Base-by-base conservation (phyloP, 495 filamentous ascomycete genomes). In the Neurospora sp. region DNA sequence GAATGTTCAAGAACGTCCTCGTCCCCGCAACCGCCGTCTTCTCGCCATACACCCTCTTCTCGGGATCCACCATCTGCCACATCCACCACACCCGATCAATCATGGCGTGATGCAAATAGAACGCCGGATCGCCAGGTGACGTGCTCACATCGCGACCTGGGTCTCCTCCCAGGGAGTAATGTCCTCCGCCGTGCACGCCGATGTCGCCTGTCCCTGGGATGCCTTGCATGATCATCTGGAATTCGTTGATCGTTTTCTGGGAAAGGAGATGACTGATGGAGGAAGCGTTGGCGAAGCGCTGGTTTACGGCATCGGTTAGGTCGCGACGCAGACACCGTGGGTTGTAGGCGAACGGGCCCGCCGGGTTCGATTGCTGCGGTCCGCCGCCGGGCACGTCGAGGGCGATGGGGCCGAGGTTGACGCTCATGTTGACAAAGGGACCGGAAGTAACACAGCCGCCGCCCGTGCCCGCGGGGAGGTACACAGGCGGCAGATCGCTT, bases 31-130 rank as follows among this genome's bases (percentile, higher is more conserved):
- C 37, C 14, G 70, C 69, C 9, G 48, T 72, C 38, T 73, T 79
- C 16, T 81, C 42, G 6, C 72, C 75, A 59, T 81, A 39, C 37
- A 79, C 75, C 27, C 81, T 75, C 12, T 69, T 71, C 27, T 73
- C 72, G 1, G 81, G 77, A 74, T 85, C 78, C 40, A 82, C 75
- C 61, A 75, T 75, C 81, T 93, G 89, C 91, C 91, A 93, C 22
- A 88, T 86, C 82, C 88, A 87, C 85, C 87, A 93, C 12, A 89
- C 69, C 10, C 87, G 86, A 79, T 92, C 91, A 71, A 93, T 85
- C 85, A 87, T 85, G 18, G 81, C 85, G 78, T 92, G 91, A 77
- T 93, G 91, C 12, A 89, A 82, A 76, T 82, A 93, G 80, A 93
- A 93, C 1, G 83, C 85, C 12, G 90, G 90, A 71, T 93, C 91